Base-by-base conservation (phyloP, 2,329 filamentous ascomycete genomes). In the Boeremia exigua region DNA sequence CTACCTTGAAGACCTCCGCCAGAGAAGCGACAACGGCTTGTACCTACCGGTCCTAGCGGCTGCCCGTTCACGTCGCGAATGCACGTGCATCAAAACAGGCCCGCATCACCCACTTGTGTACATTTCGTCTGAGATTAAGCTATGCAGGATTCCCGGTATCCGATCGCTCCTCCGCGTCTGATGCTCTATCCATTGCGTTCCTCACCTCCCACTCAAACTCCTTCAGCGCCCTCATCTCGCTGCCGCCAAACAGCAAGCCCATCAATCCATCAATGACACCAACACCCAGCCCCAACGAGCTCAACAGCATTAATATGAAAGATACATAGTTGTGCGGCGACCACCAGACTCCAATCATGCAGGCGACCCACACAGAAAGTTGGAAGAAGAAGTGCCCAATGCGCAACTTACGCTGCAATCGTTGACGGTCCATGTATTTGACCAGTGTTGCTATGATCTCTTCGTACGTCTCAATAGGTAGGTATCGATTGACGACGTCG, bases 131-230 rank as follows among this genome's bases (percentile, higher is more conserved):
- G 19, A 23, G 19, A 9, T 32, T 46, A 34, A 2, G 25, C 47
- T 56, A 56, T 27, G 25, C 33, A 12, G 29, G 4, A 15, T 17
- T 14, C 8, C 30, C 47, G 9, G 14, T 14, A 4, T n/a, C 27
- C 10, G 23, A 12, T 28, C 27, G 44, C 5, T 39, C n/a, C 3
- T 56, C 34, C 17, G 38, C 12, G 28, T 52, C 63, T 46, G 72
- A 44, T 7, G 71, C 72, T 46, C 69, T 63, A 17, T 62, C 59
- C 46, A 65, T 66, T 5, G 69, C 62, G 62, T 70, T 75, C 32
- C 56, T 62, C 9, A 98, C 88, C 76, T 99, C 95, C 90, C 92
- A 97, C 72, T 95, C 87, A 77, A 98, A 98, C 79, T 99, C 95
- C 67, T 86, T 88, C 50, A 99, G 78, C 4, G 89, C 88, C 55